phyloP scores from a whole-genome alignment of 73 alveolate species.

The Tetrahymena malaccensis region DNA sequence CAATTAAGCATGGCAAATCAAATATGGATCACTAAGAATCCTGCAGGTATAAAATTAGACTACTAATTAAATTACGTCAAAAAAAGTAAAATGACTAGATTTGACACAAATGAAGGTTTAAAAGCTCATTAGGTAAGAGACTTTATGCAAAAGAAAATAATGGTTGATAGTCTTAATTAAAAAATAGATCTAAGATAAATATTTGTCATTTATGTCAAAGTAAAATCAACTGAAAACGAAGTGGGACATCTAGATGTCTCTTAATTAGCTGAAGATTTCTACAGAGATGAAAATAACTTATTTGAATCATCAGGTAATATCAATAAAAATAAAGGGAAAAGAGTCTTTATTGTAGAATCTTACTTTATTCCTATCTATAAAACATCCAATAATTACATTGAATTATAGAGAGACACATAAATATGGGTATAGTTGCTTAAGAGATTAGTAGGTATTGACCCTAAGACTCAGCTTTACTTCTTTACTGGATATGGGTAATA shows the following conservation, averaged over 20 bases:
- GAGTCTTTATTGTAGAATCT: neutral
- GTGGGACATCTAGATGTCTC: neutral
- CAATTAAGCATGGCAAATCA: neutral
- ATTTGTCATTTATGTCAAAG: neutral
- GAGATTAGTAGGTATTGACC: neutral
- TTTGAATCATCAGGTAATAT: neutral
- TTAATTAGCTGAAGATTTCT: neutral
- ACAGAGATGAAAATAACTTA: neutral
- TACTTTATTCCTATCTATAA: neutral
- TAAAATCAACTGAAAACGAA: neutral
- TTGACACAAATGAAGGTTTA: neutral
- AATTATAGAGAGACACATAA: neutral
- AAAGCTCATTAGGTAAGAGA: neutral
- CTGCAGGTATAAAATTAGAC: neutral
- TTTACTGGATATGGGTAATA: neutral
- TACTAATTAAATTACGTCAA: neutral
- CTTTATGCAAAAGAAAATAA: neutral
- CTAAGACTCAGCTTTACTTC: neutral
- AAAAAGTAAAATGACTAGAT: neutral
- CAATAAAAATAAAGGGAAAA: neutral
- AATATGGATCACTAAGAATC: neutral
- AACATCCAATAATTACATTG: neutral
- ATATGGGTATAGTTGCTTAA: neutral
- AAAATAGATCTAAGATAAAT: neutral
- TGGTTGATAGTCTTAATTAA: neutral